Evolutionary conservation across 2,329 filamentous ascomycete genomes (phyloP).

Genomic region (Rosellinia necatrix): DNA sequence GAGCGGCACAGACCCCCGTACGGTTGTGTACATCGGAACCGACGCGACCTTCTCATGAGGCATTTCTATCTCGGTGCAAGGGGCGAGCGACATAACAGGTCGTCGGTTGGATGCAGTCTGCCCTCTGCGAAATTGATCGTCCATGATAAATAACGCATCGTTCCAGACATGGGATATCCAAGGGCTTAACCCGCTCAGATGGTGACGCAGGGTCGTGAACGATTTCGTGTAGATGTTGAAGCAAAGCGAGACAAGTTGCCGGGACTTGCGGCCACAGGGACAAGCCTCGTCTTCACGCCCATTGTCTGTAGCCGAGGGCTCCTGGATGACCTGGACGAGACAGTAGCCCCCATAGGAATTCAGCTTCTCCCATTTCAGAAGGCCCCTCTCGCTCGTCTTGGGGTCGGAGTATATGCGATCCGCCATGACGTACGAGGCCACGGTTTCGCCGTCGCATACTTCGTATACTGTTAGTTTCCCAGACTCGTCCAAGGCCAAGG

Average conservation of each 20-base stretch:
- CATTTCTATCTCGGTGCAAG: constrained; percentile 16
- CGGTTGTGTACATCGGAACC: constrained; percentile 24
- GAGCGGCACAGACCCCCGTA: constrained; percentile 4
- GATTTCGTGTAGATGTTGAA: constrained; percentile 42
- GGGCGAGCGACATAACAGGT: constrained; percentile 26
- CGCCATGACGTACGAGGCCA: constrained; percentile 30
- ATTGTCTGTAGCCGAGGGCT: constrained; percentile 12
- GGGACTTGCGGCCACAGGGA: constrained; percentile 23
- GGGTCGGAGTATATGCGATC: constrained; percentile 26
- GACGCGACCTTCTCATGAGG: background rate
- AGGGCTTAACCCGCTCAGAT: constrained; percentile 27
- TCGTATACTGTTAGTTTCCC: constrained; percentile 36
- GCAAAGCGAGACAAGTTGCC: constrained; percentile 34
- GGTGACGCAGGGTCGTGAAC: constrained; percentile 36
- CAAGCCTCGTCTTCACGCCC: constrained; percentile 7
- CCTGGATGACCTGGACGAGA: constrained; percentile 34
- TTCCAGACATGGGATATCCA: constrained; percentile 39
- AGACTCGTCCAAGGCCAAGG: constrained; percentile 24
- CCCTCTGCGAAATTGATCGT: constrained; percentile 9
- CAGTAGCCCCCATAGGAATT: constrained; percentile 39
- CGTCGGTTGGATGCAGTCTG: background rate
- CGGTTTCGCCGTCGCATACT: constrained; percentile 29
- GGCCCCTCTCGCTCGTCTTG: constrained; percentile 27
- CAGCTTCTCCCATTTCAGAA: constrained; percentile 39
- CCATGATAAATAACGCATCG: constrained; percentile 27